Evolutionary conservation across 305 asterid genomes (phyloP), one percentile per base, ranked within the genome.

Genomic region (Nicotiana rustica): DNA sequence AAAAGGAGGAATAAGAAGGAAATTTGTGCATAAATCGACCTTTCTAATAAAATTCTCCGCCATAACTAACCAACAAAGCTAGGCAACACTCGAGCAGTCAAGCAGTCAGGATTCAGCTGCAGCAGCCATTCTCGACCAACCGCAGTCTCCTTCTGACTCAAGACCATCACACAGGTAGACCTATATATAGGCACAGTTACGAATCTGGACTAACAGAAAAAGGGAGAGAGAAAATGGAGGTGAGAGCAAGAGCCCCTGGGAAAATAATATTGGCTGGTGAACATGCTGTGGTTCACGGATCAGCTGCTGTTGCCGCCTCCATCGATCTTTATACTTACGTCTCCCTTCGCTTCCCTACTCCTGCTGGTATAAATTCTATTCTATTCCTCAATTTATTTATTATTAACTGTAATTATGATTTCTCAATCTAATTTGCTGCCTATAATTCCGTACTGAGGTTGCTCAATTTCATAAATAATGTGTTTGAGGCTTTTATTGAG

Each of bases 281-380:
- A 86, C 99, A 96, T 78, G 99, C 99, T 41, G 99, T 96, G 75
- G 98, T 96, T 81, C 99, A 96, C 79, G 98, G 98, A 87, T 91
- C 98, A 83, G 89, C 98, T 49, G 99, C 99, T 78, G 95, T 96
- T 29, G 99, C 99, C 17, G 98, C 99, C 19, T 91, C 99, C 44
- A 91, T 96, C 68, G 98, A 94, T 92, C 97, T 96, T 77, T 96
- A 92, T 81, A 96, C 98, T 57, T 96, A 93, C 33, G 94, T 91
- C 55, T 90, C 97, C 81, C 94, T 94, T 71, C 90, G 97, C 67
- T 92, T 96, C 80, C 97, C 97, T 56, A 90, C 93, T 65, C 97
- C 99, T 55, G 83, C 85, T 60, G 97, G 98, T 95, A 89, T 77
- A 33, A 67, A 44, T 25, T 49, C 6, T 10, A 17, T 62, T 78